Conservation (phyloP, 1,284 basidiomycete species). For the Microbotryum lychnidis-dioicae region DNA sequence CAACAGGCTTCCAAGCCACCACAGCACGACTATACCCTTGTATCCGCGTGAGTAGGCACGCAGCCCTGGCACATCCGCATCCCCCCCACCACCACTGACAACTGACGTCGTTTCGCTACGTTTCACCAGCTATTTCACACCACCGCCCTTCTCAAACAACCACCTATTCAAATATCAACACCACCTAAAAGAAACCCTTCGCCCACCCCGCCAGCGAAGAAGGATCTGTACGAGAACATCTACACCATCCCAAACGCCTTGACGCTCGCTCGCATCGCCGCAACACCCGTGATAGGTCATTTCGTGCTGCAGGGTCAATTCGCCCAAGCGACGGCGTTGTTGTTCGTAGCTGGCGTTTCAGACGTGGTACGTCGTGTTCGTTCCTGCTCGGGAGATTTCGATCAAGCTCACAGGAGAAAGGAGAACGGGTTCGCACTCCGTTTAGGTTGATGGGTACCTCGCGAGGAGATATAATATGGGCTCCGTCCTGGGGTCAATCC, state of each 20-base stretch:
- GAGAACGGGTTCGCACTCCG: background rate
- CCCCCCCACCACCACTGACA: background rate
- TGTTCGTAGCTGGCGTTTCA: slow-evolving; percentile 80
- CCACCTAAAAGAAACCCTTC: slow-evolving; percentile 3
- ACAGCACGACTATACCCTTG: too few relatives aligned
- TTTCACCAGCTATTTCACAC: background rate
- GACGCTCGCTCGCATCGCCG: slow-evolving; percentile 72
- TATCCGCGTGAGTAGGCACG: too few relatives aligned
- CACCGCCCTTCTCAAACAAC: background rate
- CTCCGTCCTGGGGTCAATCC: slow-evolving; percentile 83
- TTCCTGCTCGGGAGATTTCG: background rate
- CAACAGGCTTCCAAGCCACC: too few relatives aligned
- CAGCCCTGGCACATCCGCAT: background rate
- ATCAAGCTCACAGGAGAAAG: too few relatives aligned
- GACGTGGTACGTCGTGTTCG: slow-evolving; percentile 60
- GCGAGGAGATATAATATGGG: slow-evolving; percentile 77
- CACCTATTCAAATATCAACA: background rate
- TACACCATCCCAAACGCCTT: slow-evolving; percentile 91
- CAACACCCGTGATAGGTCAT: slow-evolving; percentile 85
- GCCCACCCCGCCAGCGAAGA: slow-evolving; percentile 17
- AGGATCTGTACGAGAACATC: slow-evolving; percentile 66
- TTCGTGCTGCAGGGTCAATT: slow-evolving; percentile 81
- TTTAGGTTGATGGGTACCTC: slow-evolving; percentile 80
- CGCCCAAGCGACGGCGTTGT: slow-evolving; percentile 64
- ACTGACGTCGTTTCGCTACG: background rate